These are phyloP conservation scores for Nothomitra cinnamomea DNA, from an alignment of 2,329 filamentous ascomycete genomes.

Conservation along the genomic window DNA sequence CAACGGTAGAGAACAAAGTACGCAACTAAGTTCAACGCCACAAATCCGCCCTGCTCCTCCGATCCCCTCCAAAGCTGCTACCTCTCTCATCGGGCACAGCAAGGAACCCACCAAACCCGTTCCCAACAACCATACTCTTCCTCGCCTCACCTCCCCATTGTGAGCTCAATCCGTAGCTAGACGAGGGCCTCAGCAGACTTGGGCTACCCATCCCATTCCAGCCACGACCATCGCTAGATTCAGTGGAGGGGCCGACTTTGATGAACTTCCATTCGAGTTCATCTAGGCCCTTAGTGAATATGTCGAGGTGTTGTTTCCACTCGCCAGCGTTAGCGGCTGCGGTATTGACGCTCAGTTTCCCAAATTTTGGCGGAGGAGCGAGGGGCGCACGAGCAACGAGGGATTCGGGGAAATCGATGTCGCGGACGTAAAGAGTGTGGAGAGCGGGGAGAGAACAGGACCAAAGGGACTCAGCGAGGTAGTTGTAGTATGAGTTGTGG, in stretches of 20 bases:
- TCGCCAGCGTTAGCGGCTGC: constrained; percentile 10
- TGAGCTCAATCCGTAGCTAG: constrained; percentile 27
- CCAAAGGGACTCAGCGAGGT: constrained; percentile 70
- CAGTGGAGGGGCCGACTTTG: constrained; percentile 32
- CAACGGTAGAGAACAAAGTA: too few species aligned
- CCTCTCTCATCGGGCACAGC: constrained; percentile 39
- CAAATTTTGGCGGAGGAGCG: constrained; percentile 24
- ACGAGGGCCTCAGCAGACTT: neutral
- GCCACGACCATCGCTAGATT: constrained; percentile 3
- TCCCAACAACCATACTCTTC: constrained; percentile 46
- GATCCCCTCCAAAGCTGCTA: constrained; percentile 6
- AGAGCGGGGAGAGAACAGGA: constrained; percentile 58
- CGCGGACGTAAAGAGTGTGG: constrained; percentile 66
- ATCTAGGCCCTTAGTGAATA: constrained; percentile 50
- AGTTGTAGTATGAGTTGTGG: constrained; percentile 56
- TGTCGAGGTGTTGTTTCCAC: constrained; percentile 35
- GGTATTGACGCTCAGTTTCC: constrained; percentile 16
- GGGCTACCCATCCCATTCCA: neutral
- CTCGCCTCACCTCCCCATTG: constrained; percentile 42
- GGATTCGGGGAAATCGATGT: constrained; percentile 65
- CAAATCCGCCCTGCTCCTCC: neutral
- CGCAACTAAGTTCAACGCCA: neutral
- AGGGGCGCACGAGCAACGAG: constrained; percentile 52
- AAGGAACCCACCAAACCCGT: constrained; percentile 49
- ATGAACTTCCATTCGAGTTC: constrained; percentile 54